Percentiles rank a stretch among this genome's conserved stretches.
phyloP scores from a whole-genome alignment of 495 filamentous ascomycete genomes.

The Annulohypoxylon nitens region DNA sequence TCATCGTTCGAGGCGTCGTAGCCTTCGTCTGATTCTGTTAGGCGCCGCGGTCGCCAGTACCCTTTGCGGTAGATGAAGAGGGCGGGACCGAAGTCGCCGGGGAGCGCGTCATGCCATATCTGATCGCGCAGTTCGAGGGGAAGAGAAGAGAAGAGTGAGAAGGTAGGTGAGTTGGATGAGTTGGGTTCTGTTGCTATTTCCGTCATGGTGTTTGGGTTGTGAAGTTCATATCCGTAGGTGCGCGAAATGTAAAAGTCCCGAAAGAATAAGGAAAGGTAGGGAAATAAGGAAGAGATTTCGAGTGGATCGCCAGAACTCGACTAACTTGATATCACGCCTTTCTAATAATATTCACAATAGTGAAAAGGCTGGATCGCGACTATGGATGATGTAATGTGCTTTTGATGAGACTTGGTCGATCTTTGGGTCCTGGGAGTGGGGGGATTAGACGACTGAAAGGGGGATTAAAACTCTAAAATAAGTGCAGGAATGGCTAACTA shows the following conservation, averaged over 20 bases:
- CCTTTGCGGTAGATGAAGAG: constrained; percentile 8
- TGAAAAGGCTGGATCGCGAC: neutral
- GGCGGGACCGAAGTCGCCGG: neutral
- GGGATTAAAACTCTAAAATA: neutral
- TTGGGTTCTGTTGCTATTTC: neutral
- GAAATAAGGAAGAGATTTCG: neutral
- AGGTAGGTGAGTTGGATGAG: neutral
- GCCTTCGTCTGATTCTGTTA: constrained; percentile 4
- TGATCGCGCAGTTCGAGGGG: neutral
- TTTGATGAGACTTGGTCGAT: neutral
- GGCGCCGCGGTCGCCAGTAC: neutral
- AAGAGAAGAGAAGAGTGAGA: constrained; percentile 1
- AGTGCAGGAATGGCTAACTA: neutral
- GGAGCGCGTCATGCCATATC: constrained; percentile 16
- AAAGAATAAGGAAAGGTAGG: neutral
- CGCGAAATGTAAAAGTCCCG: neutral
- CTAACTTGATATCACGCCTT: neutral
- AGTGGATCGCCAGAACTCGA: neutral
- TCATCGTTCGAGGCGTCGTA: neutral
- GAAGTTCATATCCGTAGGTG: neutral
- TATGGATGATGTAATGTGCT: neutral
- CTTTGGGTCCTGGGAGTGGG: neutral
- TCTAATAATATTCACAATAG: neutral
- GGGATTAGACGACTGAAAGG: neutral
- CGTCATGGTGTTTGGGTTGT: neutral